Conservation (phyloP, 2,329 filamentous ascomycete genomes). For the Aplosporella prunicola region DNA sequence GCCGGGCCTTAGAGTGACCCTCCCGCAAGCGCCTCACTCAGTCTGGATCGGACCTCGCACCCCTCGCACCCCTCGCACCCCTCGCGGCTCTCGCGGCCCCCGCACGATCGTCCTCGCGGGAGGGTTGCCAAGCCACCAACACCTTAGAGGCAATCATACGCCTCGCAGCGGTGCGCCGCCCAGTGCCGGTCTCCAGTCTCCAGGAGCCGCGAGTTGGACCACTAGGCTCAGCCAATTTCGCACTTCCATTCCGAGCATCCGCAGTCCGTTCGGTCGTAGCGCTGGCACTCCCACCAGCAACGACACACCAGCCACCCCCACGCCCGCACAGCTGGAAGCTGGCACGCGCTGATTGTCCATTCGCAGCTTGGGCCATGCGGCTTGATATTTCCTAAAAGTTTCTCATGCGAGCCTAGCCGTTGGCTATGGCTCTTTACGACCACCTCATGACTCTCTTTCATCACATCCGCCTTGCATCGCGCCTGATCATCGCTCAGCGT, state of each 20-base stretch:
- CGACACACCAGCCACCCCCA: constrained; percentile 6
- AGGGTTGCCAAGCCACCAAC: not conserved
- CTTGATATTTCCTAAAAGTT: not conserved
- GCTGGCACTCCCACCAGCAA: constrained; percentile 14
- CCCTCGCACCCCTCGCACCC: constrained; percentile 24
- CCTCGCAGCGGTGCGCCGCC: constrained; percentile 12
- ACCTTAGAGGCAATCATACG: constrained; percentile 13
- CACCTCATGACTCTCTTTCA: too few relatives aligned
- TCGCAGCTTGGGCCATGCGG: not conserved
- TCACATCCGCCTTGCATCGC: too few relatives aligned
- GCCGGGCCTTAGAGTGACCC: constrained; percentile 18
- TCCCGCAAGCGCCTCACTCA: constrained; percentile 24
- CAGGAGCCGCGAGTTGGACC: not conserved
- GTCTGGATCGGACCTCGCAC: constrained; percentile 22
- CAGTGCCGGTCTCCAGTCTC: not conserved
- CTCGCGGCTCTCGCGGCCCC: constrained; percentile 19
- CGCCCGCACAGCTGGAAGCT: constrained; percentile 13
- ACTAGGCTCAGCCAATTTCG: constrained; percentile 9
- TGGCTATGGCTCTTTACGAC: too few relatives aligned
- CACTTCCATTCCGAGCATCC: constrained; percentile 7
- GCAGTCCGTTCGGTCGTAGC: constrained; percentile 19
- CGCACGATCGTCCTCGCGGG: not conserved
- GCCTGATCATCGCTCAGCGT: too few relatives aligned
- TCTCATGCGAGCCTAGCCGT: too few relatives aligned
- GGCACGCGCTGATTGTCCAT: constrained; percentile 9